phyloP scores from a whole-genome alignment of 2,329 filamentous ascomycete species.

The Emmonsia crescens region DNA sequence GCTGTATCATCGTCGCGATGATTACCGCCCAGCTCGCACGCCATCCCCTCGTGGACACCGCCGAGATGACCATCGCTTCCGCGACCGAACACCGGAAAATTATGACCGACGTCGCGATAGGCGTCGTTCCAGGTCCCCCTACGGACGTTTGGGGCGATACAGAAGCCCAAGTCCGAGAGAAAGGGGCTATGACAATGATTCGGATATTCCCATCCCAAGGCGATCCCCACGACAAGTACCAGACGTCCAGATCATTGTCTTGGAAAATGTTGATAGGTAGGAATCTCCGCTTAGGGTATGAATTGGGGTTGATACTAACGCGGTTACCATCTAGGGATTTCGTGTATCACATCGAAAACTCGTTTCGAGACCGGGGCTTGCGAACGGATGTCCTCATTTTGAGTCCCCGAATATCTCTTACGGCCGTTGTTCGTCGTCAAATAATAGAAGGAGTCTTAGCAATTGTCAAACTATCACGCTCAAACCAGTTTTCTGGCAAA shows the following conservation, averaged over 20 bases:
- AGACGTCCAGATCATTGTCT: slow-evolving; percentile 76
- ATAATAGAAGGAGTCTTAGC: slow-evolving; percentile 81
- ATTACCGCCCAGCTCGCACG: slow-evolving; percentile 53
- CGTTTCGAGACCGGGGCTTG: slow-evolving; percentile 61
- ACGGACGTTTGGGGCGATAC: slow-evolving; percentile 50
- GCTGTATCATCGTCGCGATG: slow-evolving; percentile 45
- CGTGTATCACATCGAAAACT: slow-evolving; percentile 67
- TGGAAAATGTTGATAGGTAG: slow-evolving; percentile 59
- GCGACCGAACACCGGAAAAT: slow-evolving; percentile 36
- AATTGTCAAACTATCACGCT: slow-evolving; percentile 63
- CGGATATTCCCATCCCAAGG: slow-evolving; percentile 60
- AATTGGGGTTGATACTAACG: slow-evolving; percentile 6
- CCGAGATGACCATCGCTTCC: slow-evolving; percentile 52
- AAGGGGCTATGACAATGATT: slow-evolving; percentile 44
- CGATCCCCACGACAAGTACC: slow-evolving; percentile 66
- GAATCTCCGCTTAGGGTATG: slow-evolving; percentile 7
- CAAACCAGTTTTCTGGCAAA: slow-evolving; percentile 58
- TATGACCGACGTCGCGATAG: slow-evolving; percentile 43
- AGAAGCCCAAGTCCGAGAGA: slow-evolving; percentile 59
- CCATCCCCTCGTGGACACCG: slow-evolving; percentile 50
- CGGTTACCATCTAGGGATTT: slow-evolving; percentile 49
- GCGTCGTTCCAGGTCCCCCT: slow-evolving; percentile 61
- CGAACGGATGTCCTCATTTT: slow-evolving; percentile 71
- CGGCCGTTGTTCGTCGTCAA: slow-evolving; percentile 71
- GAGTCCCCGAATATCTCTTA: slow-evolving; percentile 62